phyloP scores from a whole-genome alignment of 2,329 filamentous ascomycete genomes.

The Penicillium verrucosum region DNA sequence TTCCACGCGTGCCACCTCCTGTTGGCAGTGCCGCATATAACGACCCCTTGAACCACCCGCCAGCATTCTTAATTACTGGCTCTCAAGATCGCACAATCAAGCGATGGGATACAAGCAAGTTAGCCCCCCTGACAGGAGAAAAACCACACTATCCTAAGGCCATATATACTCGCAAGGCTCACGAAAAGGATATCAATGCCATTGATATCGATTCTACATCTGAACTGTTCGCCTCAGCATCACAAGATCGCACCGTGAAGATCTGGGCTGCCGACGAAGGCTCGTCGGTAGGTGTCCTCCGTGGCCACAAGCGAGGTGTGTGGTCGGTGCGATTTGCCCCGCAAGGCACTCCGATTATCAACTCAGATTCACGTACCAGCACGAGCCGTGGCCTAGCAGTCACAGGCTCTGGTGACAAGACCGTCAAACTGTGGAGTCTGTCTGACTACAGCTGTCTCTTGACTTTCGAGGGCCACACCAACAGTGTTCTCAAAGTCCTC shows the following conservation, averaged over 20 bases:
- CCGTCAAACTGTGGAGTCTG: conserved; percentile 90
- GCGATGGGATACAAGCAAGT: conserved; percentile 75
- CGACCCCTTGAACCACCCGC: conserved; percentile 74
- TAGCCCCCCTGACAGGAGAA: conserved; percentile 49
- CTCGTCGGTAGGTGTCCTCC: conserved; percentile 83
- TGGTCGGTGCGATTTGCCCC: conserved; percentile 94
- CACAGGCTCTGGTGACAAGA: conserved; percentile 94
- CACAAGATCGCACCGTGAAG: conserved; percentile 94
- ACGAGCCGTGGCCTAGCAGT: conserved; percentile 74
- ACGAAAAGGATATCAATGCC: conserved; percentile 98
- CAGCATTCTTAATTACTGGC: conserved; percentile 80
- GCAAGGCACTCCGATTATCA: conserved; percentile 69
- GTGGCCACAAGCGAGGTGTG: conserved; percentile 89
- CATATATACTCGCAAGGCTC: conserved; percentile 85
- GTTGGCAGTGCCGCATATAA: conserved; percentile 67
- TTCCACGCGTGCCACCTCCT: conserved; percentile 68
- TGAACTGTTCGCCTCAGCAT: conserved; percentile 89
- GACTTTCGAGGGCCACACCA: conserved; percentile 94
- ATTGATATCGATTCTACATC: conserved; percentile 73
- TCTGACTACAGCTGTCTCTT: conserved; percentile 87
- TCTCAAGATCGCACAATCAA: conserved; percentile 96
- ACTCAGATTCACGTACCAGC: conserved; percentile 67
- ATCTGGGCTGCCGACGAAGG: conserved; percentile 91
- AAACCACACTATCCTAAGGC: conserved; percentile 50
- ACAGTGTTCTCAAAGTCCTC: conserved; percentile 88